Percentiles rank a stretch among this genome's conserved stretches.
Conservation (phyloP, 768 basidiomycete species). For the Gloeostereum incarnatum region DNA sequence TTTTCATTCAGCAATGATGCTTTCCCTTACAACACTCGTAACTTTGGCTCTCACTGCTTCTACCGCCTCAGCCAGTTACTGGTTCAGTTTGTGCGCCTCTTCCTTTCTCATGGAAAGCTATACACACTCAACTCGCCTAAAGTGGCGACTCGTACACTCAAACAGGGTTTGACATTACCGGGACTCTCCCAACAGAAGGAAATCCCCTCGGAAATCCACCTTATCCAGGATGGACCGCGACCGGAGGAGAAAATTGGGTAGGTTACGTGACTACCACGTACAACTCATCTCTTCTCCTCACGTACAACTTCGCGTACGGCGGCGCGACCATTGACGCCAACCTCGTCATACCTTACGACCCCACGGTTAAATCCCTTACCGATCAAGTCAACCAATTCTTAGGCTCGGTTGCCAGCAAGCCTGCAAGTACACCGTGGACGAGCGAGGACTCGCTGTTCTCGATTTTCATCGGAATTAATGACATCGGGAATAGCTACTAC, state of each 20-base stretch:
- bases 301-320: conserved; percentile 60
- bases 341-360: conserved; percentile 43
- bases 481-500: conserved; percentile 49
- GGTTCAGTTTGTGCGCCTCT: conserved; percentile 46
- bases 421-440: conserved; percentile 45
- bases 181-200: conserved; percentile 29
- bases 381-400: conserved; percentile 60
- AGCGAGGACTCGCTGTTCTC: conserved; percentile 50
- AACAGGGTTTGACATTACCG: conserved; percentile 36
- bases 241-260: conserved; percentile 53
- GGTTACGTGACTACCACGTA: conserved; percentile 40
- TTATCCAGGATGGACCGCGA: conserved; percentile 44
- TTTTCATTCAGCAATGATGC: too few relatives aligned
- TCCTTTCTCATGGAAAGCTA: not conserved
- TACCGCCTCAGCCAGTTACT: conserved; percentile 38
- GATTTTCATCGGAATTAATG: conserved; percentile 69
- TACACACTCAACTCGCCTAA: not conserved
- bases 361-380: conserved; percentile 42
- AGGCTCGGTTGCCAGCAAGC: conserved; percentile 32
- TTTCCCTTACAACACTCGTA: too few relatives aligned
- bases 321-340: conserved; percentile 55
- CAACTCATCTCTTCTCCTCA: conserved; percentile 45
- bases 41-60: too few relatives aligned
- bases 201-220: conserved; percentile 48
- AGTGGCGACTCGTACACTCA: conserved; percentile 55